Conservation (phyloP, 176 grass and related monocot genomes). For the Zea luxurians region DNA sequence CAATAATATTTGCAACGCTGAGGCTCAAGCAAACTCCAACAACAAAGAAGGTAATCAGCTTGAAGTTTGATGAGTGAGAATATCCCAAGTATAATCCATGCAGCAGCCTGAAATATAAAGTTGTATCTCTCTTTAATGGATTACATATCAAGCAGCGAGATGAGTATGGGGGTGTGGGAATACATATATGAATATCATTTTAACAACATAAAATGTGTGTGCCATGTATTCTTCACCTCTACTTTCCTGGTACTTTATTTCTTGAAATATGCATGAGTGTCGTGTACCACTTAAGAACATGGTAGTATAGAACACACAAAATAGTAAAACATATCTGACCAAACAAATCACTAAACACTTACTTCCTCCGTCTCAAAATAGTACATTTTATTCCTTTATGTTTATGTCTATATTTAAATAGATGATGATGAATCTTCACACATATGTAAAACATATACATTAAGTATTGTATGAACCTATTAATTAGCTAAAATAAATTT, state of each 20-base stretch:
- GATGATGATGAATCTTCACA: no score
- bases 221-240: no score
- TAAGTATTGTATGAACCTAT: no score
- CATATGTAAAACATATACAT: no score
- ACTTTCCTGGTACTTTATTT: no score
- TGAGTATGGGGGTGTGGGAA: not conserved
- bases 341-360: not conserved
- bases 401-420: no score
- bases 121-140: not conserved
- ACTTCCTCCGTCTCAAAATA: no score
- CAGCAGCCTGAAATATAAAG: conserved; percentile 61
- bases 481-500: no score
- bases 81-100: conserved; percentile 74
- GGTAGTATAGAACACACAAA: not conserved
- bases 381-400: no score
- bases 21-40: conserved; percentile 80
- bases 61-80: conserved; percentile 81
- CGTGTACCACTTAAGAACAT: not conserved
- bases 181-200: not conserved
- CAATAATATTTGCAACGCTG: conserved; percentile 74
- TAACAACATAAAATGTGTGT: no score
- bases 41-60: conserved; percentile 79
- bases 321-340: not conserved
- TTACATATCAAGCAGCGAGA: conserved; percentile 3
- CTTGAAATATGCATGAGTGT: not conserved